These are phyloP conservation scores for Lactarius psammicola DNA, from an alignment of 768 basidiomycete genomes.

Conservation along the genomic window DNA sequence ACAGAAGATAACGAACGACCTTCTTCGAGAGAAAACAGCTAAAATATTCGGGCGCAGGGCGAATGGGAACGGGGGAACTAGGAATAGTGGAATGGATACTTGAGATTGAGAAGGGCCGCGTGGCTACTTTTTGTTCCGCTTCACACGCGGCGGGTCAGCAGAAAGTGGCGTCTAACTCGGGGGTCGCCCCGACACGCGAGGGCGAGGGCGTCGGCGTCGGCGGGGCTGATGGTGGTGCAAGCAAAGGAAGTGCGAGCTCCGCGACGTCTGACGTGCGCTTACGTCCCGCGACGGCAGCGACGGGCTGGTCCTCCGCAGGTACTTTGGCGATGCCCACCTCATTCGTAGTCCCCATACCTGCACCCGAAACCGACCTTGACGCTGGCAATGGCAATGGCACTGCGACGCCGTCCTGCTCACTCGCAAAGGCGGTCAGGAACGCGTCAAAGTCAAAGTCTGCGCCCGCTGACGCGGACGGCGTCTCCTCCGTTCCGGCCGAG, in stretches of 20 bases:
- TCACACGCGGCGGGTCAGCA: slow-evolving; percentile 29
- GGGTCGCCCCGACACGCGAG: not conserved
- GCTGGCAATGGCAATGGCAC: slow-evolving; percentile 1
- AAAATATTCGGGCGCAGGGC: not conserved
- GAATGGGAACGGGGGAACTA: not conserved
- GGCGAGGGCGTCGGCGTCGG: not conserved
- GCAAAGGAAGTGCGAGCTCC: slow-evolving; percentile 29
- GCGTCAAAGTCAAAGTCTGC: slow-evolving; percentile 28
- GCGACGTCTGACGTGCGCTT: slow-evolving; percentile 37
- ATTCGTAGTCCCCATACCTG: not conserved
- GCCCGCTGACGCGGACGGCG: slow-evolving; percentile 8
- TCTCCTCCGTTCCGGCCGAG: slow-evolving; percentile 32
- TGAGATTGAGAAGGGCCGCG: not conserved
- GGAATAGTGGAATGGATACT: not conserved
- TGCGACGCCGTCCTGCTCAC: slow-evolving; percentile 37
- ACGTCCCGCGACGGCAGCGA: slow-evolving; percentile 20
- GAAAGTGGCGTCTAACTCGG: not conserved
- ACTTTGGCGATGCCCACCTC: not conserved
- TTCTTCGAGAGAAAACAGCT: not conserved
- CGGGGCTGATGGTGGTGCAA: not conserved
- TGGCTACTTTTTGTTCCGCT: slow-evolving; percentile 33
- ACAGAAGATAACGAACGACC: not conserved
- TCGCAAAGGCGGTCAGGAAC: slow-evolving; percentile 36
- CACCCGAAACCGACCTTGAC: not conserved
- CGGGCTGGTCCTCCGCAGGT: slow-evolving; percentile 6